A percentile compares a stretch with the other conserved stretches of the same genome.
Conservation (phyloP, 1,284 basidiomycete species). For the Malassezia equina region DNA sequence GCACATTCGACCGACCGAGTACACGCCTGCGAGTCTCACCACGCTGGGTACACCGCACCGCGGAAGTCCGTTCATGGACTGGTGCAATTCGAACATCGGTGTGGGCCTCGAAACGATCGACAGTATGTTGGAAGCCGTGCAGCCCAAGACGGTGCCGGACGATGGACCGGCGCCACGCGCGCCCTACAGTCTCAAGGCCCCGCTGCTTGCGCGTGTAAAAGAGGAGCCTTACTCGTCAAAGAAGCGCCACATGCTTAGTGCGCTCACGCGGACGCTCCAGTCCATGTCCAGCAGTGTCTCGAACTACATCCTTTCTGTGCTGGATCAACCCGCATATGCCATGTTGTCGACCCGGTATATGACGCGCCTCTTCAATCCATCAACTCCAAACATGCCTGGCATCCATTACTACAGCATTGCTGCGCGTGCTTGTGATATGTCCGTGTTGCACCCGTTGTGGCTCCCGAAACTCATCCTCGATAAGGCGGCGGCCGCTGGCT, state of each 20-base stretch:
- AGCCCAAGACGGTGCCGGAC: conserved; percentile 1
- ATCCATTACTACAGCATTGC: conserved; percentile 90
- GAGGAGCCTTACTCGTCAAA: not conserved
- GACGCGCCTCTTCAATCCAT: conserved; percentile 77
- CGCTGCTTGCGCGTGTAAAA: conserved; percentile 32
- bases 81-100: conserved; percentile 58
- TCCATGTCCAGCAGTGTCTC: conserved; percentile 69
- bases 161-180: not conserved
- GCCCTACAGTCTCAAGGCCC: conserved; percentile 40
- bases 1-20: conserved; percentile 67
- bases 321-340: conserved; percentile 94
- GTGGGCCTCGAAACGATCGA: conserved; percentile 44
- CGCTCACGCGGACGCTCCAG: conserved; percentile 24
- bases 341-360: conserved; percentile 83
- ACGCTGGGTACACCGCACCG: conserved; percentile 87
- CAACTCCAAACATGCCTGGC: conserved; percentile 66
- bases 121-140: conserved; percentile 22
- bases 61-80: conserved; percentile 97
- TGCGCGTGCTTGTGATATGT: conserved; percentile 63
- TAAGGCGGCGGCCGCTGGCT: conserved; percentile 50
- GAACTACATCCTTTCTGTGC: conserved; percentile 73
- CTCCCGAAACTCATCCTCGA: conserved; percentile 89
- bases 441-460: conserved; percentile 89
- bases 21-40: conserved; percentile 76
- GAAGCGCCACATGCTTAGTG: not conserved